Percentiles rank a stretch among this genome's conserved stretches.
Evolutionary conservation across 164 flowering plant species (phyloP).

Genomic region (Piper betle): DNA sequence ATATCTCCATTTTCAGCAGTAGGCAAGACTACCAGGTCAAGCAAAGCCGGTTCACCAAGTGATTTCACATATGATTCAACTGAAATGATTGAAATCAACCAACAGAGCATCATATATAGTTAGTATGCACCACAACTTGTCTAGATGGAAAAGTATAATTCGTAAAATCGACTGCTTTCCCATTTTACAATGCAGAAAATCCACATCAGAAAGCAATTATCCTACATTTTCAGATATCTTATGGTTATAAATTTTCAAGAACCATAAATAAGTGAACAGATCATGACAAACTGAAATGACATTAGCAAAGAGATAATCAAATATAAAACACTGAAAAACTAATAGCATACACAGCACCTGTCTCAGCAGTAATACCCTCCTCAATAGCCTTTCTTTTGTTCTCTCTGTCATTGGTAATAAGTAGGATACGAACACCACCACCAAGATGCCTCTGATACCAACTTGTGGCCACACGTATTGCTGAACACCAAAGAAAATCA

Average conservation of each 20-base stretch:
- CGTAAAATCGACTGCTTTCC: neutral
- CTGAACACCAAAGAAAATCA: conserved; percentile 22
- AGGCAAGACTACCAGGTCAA: conserved; percentile 77
- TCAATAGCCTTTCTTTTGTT: conserved; percentile 76
- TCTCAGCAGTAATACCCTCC: conserved; percentile 90
- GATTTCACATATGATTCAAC: conserved; percentile 89
- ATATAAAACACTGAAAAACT: too few relatives aligned
- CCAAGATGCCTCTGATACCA: conserved; percentile 97
- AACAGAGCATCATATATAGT: conserved; percentile 2
- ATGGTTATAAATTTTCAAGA: neutral
- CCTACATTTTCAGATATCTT: neutral
- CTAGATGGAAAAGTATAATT: too few relatives aligned
- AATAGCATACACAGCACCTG: conserved; percentile 29
- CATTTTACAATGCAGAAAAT: neutral
- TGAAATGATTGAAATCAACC: conserved; percentile 21
- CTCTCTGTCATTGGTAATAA: conserved; percentile 85
- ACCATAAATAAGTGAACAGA: neutral
- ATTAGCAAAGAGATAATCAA: neutral
- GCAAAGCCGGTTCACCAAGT: conserved; percentile 68
- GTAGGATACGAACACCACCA: conserved; percentile 38
- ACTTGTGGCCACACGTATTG: conserved; percentile 84
- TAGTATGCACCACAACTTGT: neutral
- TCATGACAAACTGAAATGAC: neutral
- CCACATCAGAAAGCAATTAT: neutral
- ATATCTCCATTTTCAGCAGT: conserved; percentile 50